Percentiles rank a stretch among this genome's conserved stretches.
Conservation (phyloP, 768 basidiomycete species). For the Omphalotus guepiniiformis region DNA sequence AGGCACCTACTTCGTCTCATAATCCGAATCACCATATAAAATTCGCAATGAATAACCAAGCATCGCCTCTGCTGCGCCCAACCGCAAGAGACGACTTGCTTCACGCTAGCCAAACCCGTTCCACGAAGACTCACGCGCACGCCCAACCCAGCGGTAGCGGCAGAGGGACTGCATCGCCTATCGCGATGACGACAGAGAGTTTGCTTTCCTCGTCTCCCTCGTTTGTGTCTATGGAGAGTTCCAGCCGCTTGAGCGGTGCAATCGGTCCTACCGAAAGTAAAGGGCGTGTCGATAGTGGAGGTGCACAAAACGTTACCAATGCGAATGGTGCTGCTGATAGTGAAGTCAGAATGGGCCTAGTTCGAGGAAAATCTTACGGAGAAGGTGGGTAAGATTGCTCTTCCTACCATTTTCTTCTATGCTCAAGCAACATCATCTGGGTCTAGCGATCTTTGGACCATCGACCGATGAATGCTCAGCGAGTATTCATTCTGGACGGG, state of each 20-base stretch:
- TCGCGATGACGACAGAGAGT: not conserved
- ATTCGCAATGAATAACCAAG: not conserved
- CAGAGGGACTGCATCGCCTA: not conserved
- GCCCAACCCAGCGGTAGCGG: not conserved
- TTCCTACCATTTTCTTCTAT: too few species aligned
- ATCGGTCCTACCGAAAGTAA: not conserved
- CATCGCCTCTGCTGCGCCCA: not conserved
- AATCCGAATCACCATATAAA: too few species aligned
- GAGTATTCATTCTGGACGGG: not conserved
- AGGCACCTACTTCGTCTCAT: too few species aligned
- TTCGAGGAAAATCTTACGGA: slow-evolving; percentile 1
- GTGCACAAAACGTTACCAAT: not conserved
- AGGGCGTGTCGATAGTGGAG: not conserved
- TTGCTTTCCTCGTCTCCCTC: not conserved
- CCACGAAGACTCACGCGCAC: too few species aligned
- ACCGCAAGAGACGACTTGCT: not conserved
- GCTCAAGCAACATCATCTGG: too few species aligned
- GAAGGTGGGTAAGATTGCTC: too few species aligned
- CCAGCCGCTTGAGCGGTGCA: not conserved
- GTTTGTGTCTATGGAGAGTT: not conserved
- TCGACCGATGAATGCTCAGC: not conserved
- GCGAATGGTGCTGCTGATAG: too few species aligned
- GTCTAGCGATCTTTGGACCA: not conserved
- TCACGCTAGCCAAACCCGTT: not conserved
- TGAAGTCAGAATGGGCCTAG: not conserved